A percentile compares a stretch with the other conserved stretches of the same genome.
Evolutionary conservation across 345 rosid genomes (phyloP).

Genomic region (Garcia nutans): DNA sequence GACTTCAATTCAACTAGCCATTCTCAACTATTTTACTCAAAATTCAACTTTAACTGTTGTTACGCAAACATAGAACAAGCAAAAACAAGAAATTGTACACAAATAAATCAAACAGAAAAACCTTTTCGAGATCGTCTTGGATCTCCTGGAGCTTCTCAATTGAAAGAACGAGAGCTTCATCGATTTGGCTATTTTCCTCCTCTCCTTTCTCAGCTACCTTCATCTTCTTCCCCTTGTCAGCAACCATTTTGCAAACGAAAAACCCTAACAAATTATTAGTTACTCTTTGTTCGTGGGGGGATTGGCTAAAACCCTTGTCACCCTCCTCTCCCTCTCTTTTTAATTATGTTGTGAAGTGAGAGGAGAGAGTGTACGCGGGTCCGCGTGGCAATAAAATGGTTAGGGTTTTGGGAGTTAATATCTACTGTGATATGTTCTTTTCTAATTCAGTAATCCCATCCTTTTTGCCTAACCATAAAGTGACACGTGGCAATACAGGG

Average conservation of each 20-base stretch:
- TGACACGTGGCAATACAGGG: slow-evolving; percentile 5
- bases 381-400: slow-evolving; percentile 23
- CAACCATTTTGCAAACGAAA: slow-evolving; percentile 54
- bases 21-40: not conserved
- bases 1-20: not conserved
- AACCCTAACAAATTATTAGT: slow-evolving; percentile 8
- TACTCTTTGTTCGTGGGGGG: not conserved
- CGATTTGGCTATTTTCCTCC: slow-evolving; percentile 69
- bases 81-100: not conserved
- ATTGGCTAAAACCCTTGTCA: slow-evolving; percentile 51
- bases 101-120: not conserved
- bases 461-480: not conserved
- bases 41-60: not conserved
- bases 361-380: not conserved
- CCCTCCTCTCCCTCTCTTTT: not conserved
- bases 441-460: not conserved
- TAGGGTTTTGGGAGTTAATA: slow-evolving; percentile 74
- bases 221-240: slow-evolving; percentile 81
- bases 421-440: not conserved
- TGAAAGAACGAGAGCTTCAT: slow-evolving; percentile 73
- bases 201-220: slow-evolving; percentile 56
- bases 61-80: not conserved
- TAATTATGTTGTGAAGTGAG: slow-evolving; percentile 14
- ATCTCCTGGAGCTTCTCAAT: slow-evolving; percentile 96
- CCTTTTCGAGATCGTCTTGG: slow-evolving; percentile 98